phyloP scores from a whole-genome alignment of 306 rosid genomes.

The Dryas alaskensis region DNA sequence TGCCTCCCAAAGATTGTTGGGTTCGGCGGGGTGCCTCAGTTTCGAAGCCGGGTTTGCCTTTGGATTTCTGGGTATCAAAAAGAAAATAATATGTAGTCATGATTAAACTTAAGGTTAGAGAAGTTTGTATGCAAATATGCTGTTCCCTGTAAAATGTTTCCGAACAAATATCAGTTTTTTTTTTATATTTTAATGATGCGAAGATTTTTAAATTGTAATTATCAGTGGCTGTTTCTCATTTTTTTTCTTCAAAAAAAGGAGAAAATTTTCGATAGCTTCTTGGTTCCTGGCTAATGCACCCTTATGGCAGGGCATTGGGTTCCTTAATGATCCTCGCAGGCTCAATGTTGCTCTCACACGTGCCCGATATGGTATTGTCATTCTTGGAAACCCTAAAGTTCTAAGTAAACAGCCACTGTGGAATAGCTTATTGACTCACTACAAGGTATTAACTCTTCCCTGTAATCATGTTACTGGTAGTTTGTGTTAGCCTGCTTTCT shows the following conservation, averaged over 20 bases:
- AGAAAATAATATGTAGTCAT: background rate
- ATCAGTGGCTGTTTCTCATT: background rate
- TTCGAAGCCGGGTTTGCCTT: too few relatives aligned
- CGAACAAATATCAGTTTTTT: background rate
- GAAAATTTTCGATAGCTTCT: background rate
- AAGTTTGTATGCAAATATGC: background rate
- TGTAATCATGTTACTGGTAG: background rate
- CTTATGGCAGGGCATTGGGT: constrained; percentile 83
- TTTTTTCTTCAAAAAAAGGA: background rate
- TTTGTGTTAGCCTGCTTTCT: constrained; percentile 8
- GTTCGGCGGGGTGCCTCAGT: too few relatives aligned
- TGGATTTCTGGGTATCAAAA: too few relatives aligned
- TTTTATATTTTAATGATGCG: background rate
- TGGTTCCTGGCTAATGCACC: constrained; percentile 25
- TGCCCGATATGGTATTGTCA: constrained; percentile 97
- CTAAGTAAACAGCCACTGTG: constrained; percentile 96
- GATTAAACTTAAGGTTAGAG: background rate
- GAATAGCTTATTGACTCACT: constrained; percentile 95
- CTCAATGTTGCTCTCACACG: constrained; percentile 98
- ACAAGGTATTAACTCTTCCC: constrained; percentile 58
- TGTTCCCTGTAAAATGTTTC: background rate
- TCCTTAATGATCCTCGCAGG: constrained; percentile 94
- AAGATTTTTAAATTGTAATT: background rate
- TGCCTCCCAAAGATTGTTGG: too few relatives aligned
- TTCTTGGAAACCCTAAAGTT: constrained; percentile 97